A percentile compares a stretch with the other conserved stretches of the same genome.
Conservation (phyloP, 1,139 yeast species). For the Casaregolazyma suthepensis region DNA sequence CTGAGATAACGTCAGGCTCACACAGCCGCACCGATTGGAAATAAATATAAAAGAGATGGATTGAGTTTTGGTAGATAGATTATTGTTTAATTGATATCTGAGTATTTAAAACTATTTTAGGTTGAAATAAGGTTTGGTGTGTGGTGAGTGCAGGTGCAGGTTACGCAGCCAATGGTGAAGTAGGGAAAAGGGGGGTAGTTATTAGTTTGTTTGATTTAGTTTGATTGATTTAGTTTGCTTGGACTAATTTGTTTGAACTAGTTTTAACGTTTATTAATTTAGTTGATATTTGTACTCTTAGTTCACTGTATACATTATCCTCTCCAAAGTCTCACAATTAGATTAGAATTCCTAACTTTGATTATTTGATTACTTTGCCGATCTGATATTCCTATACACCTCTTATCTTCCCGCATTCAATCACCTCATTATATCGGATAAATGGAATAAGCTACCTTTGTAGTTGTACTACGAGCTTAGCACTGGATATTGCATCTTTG, state of each 20-base stretch:
- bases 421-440: not conserved
- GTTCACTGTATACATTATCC: no score
- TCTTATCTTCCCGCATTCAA: not conserved
- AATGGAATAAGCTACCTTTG: not conserved
- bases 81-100: not conserved
- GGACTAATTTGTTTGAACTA: no score
- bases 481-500: not conserved
- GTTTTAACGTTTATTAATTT: no score
- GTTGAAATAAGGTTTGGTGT: not conserved
- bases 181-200: no score
- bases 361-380: not conserved
- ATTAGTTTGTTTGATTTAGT: no score
- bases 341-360: not conserved
- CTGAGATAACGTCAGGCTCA: not conserved
- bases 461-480: not conserved
- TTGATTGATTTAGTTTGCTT: no score
- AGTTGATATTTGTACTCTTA: no score
- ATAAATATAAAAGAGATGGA: not conserved
- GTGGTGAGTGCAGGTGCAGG: no score
- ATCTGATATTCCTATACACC: not conserved
- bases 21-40: not conserved
- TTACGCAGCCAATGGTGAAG: no score
- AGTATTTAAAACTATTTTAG: not conserved
- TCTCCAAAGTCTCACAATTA: not conserved
- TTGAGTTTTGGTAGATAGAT: not conserved